Evolutionary conservation across 192 early-diverging fungal genomes (phyloP).

Genomic region (Coemansia sp.): DNA sequence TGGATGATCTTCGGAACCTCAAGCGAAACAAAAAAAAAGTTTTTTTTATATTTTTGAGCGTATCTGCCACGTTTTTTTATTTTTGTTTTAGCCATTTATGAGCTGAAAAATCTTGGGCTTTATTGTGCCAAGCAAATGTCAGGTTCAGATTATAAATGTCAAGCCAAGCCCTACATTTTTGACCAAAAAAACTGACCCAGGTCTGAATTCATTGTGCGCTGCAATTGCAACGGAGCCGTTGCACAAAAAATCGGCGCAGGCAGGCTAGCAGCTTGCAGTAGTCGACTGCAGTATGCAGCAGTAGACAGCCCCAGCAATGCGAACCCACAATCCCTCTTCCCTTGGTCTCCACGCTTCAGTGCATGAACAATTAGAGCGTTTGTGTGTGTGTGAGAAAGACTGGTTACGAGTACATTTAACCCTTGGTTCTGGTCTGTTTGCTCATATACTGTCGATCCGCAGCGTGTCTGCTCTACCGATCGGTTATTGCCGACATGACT

Average conservation of each 20-base stretch:
- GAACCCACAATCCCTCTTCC: too few relatives aligned
- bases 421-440: too few relatives aligned
- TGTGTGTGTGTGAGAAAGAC: too few relatives aligned
- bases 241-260: not conserved
- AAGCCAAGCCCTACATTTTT: not conserved
- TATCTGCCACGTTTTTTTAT: constrained; percentile 1
- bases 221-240: not conserved
- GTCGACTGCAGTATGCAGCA: not conserved
- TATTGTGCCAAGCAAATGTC: not conserved
- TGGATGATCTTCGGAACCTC: not conserved
- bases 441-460: too few relatives aligned
- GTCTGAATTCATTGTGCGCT: not conserved
- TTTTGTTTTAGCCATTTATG: not conserved
- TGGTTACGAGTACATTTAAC: too few relatives aligned
- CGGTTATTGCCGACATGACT: too few relatives aligned
- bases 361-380: too few relatives aligned
- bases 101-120: not conserved
- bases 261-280: not conserved
- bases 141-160: too few relatives aligned
- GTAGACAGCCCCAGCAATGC: not conserved
- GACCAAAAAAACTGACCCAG: not conserved
- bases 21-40: not conserved
- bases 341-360: too few relatives aligned
- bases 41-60: not conserved
- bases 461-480: too few relatives aligned